Conservation (phyloP, 306 rosid species). For the Canavalia ensiformis region DNA sequence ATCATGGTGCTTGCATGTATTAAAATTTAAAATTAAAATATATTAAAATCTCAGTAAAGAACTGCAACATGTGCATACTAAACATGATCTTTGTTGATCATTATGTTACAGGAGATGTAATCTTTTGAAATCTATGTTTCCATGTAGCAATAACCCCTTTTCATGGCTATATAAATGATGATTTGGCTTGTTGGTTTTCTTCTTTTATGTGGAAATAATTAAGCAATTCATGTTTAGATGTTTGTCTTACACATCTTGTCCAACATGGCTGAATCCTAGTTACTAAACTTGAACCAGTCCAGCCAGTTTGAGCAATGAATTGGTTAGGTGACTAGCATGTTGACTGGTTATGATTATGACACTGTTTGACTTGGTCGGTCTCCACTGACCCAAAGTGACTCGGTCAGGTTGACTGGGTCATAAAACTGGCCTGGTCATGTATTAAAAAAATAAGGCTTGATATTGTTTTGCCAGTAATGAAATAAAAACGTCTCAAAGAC, state of each 20-base stretch:
- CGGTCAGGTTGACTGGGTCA: background rate
- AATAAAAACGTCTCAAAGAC: too few species aligned
- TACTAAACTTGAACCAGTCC: background rate
- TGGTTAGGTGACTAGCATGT: too few species aligned
- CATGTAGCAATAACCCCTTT: background rate
- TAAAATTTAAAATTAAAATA: background rate
- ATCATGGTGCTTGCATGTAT: constrained; percentile 9
- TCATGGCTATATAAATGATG: background rate
- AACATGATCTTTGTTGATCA: constrained; percentile 13
- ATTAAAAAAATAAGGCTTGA: background rate
- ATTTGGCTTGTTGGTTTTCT: constrained; percentile 23
- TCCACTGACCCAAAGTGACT: background rate
- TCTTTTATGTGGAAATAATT: background rate
- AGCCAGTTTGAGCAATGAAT: background rate
- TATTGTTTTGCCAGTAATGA: background rate
- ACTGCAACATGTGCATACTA: constrained; percentile 11
- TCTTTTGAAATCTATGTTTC: background rate
- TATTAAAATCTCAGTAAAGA: background rate
- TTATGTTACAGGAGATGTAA: constrained; percentile 6
- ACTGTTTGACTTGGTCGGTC: too few species aligned
- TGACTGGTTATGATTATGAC: too few species aligned
- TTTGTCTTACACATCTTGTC: background rate
- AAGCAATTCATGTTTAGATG: background rate
- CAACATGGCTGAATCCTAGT: constrained; percentile 9
- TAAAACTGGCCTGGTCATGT: background rate